Conservation (phyloP, 345 rosid species). For the Eucalyptus shirleyi region DNA sequence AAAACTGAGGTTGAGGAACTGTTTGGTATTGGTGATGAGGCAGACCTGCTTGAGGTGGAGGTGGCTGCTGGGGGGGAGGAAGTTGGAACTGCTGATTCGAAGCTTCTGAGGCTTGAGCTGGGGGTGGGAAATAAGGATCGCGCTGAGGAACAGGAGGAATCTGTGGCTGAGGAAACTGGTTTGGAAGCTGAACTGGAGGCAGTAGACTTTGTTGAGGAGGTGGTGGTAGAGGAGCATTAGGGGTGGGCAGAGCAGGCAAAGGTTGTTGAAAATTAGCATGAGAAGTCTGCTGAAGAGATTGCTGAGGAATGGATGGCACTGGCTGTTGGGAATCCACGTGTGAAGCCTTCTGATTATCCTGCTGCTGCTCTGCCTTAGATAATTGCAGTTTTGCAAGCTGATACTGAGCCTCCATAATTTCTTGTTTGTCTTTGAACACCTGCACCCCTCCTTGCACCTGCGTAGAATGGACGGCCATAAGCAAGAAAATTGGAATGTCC, state of each 20-base stretch:
- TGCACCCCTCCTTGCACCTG: slow-evolving; percentile 78
- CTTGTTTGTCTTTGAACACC: slow-evolving; percentile 71
- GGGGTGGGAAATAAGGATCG: slow-evolving; percentile 53
- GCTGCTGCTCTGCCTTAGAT: slow-evolving; percentile 31
- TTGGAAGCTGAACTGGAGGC: slow-evolving; percentile 41
- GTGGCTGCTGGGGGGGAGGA: slow-evolving; percentile 36
- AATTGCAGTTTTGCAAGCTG: slow-evolving; percentile 53
- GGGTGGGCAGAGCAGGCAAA: slow-evolving; percentile 18
- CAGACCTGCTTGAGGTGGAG: slow-evolving; percentile 22
- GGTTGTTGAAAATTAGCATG: slow-evolving; percentile 11
- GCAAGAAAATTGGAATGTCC: not conserved
- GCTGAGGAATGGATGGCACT: slow-evolving; percentile 37
- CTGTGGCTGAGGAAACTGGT: slow-evolving; percentile 44
- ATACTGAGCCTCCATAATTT: slow-evolving; percentile 50
- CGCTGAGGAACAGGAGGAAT: slow-evolving; percentile 42
- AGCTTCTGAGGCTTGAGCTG: slow-evolving; percentile 48
- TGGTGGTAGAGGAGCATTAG: slow-evolving; percentile 17
- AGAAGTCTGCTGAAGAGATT: slow-evolving; percentile 31
- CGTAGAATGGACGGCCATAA: not conserved
- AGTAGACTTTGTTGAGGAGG: slow-evolving; percentile 37
- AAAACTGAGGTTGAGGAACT: slow-evolving; percentile 31
- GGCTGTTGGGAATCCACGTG: slow-evolving; percentile 29
- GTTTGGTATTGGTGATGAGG: slow-evolving; percentile 55
- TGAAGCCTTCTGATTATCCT: slow-evolving; percentile 26
- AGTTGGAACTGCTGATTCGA: slow-evolving; percentile 53